Percentiles rank a stretch among this genome's conserved stretches.
Conservation (phyloP, 352 stramenopile genomes). For the Sclerospora graminicola region DNA sequence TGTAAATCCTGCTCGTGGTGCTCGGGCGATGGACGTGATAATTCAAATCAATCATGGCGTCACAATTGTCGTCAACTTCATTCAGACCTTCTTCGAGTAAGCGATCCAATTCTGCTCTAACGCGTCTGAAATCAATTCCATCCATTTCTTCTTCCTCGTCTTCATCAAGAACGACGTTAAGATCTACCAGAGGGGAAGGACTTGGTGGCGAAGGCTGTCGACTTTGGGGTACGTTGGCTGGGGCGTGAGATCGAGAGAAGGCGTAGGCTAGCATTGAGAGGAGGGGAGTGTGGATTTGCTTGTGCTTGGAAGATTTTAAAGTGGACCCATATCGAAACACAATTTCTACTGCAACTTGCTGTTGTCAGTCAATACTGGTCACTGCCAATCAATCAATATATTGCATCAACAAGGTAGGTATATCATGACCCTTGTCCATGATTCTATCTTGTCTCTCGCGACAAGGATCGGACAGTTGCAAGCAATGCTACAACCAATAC, state of each 20-base stretch:
- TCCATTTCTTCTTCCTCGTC: conserved; percentile 7
- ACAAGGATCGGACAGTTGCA: conserved; percentile 14
- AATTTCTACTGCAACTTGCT: neutral
- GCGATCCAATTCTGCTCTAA: conserved; percentile 13
- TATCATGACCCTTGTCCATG: neutral
- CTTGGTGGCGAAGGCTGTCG: conserved; percentile 1
- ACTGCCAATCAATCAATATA: neutral
- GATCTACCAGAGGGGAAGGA: neutral
- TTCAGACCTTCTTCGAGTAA: conserved; percentile 15
- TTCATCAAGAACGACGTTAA: neutral
- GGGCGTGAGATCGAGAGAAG: conserved; percentile 2
- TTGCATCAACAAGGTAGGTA: neutral
- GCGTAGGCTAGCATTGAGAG: conserved; percentile 15
- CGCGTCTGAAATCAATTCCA: conserved; percentile 16
- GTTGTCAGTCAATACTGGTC: neutral
- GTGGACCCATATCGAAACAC: conserved; percentile 4
- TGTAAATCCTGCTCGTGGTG: neutral
- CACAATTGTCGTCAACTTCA: conserved; percentile 6
- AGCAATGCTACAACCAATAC: conserved; percentile 18
- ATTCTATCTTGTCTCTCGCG: conserved; percentile 8
- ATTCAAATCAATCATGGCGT: conserved; percentile 4
- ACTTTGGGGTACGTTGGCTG: neutral
- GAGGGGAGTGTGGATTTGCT: no score
- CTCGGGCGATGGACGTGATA: neutral
- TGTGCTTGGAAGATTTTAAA: conserved; percentile 3